Percentiles rank a stretch among this genome's conserved stretches.
These are phyloP conservation scores for Aurifilum marmelostoma DNA, from an alignment of 2,329 filamentous ascomycete species.

Conservation along the genomic window DNA sequence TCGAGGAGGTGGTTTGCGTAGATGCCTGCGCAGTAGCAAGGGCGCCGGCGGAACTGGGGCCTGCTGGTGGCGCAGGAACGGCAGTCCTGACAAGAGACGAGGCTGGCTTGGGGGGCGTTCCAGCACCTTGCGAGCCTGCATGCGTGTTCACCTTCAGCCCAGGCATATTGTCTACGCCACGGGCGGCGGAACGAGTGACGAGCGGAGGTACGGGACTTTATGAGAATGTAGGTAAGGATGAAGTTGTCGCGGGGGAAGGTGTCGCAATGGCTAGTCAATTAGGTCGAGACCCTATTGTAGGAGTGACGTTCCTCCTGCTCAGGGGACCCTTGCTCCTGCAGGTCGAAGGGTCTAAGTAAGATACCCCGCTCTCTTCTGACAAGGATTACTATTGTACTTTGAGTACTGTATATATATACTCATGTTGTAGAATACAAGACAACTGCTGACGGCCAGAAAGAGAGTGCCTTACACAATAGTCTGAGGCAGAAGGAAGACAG, in stretches of 20 bases:
- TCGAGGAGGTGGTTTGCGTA: slow-evolving; percentile 12
- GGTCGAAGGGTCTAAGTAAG: not conserved
- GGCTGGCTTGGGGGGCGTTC: slow-evolving; percentile 26
- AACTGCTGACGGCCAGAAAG: not conserved
- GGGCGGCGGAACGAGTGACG: not conserved
- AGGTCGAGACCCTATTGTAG: not conserved
- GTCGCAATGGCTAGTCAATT: not conserved
- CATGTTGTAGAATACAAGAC: not conserved
- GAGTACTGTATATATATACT: too few species aligned
- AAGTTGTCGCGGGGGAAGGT: slow-evolving; percentile 1
- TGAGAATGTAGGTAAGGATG: slow-evolving; percentile 6
- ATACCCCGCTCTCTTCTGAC: not conserved
- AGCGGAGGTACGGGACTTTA: slow-evolving; percentile 4
- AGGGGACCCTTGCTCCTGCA: slow-evolving; percentile 7
- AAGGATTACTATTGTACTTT: not conserved
- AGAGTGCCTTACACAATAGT: not conserved
- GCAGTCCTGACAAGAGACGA: slow-evolving; percentile 16
- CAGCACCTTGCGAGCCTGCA: slow-evolving; percentile 31
- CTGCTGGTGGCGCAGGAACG: slow-evolving; percentile 34
- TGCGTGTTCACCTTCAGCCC: slow-evolving; percentile 37
- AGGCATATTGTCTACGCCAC: slow-evolving; percentile 34
- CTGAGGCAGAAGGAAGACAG: not conserved
- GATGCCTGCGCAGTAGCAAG: not conserved
- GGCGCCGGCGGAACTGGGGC: slow-evolving; percentile 33
- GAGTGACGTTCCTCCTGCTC: not conserved